Evolutionary conservation across 2,329 filamentous ascomycete genomes (phyloP).

Genomic region (Penicillium decumbens): DNA sequence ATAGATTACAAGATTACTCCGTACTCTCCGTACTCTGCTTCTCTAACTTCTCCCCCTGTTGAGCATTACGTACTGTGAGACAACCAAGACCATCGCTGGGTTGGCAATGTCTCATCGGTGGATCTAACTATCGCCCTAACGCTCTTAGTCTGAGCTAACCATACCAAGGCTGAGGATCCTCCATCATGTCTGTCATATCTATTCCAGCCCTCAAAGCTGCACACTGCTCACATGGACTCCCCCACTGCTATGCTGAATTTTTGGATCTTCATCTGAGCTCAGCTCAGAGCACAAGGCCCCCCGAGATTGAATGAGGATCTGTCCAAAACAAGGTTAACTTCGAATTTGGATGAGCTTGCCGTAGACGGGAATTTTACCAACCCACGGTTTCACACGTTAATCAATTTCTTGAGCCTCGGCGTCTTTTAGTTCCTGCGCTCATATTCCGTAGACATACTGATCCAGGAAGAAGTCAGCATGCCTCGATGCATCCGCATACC

Average conservation of each 20-base stretch:
- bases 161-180: neutral
- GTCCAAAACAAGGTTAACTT: neutral
- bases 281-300: neutral
- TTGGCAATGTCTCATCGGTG: slow-evolving; percentile 24
- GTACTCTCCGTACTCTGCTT: too few relatives aligned
- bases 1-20: neutral
- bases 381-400: neutral
- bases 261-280: slow-evolving; percentile 2
- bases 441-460: too few relatives aligned
- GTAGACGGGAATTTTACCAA: neutral
- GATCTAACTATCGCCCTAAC: slow-evolving; percentile 21
- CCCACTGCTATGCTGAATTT: slow-evolving; percentile 11
- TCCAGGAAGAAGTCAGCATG: neutral
- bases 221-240: neutral
- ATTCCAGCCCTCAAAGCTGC: neutral
- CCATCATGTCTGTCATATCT: neutral
- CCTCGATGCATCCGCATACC: neutral
- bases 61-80: slow-evolving; percentile 20
- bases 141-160: slow-evolving; percentile 14
- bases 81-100: neutral
- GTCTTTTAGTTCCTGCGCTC: too few relatives aligned
- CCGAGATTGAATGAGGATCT: slow-evolving; percentile 2
- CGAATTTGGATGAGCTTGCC: neutral
- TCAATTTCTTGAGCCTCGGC: neutral
- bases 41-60: neutral